A percentile compares a stretch with the other conserved stretches of the same genome.
Evolutionary conservation across 2,329 filamentous ascomycete species (phyloP).

Genomic region (Talaromyces sp.): DNA sequence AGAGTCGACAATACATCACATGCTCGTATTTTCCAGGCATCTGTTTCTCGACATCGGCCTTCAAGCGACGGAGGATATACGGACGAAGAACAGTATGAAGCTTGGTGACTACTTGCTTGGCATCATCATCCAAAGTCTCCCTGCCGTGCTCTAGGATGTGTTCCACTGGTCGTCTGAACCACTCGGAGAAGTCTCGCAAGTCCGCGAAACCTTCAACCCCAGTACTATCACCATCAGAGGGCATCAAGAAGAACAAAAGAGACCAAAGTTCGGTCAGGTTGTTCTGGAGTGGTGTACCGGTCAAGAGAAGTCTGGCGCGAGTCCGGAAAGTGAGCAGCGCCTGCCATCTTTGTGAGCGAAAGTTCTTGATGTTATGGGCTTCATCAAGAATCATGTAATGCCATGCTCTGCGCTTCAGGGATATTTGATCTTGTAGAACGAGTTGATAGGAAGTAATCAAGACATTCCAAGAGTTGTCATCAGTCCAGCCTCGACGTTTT

Average conservation of each 20-base stretch:
- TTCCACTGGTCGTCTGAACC: slow-evolving; percentile 92
- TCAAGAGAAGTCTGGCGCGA: slow-evolving; percentile 80
- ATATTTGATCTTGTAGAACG: slow-evolving; percentile 88
- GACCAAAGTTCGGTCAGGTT: slow-evolving; percentile 98
- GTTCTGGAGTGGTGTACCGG: slow-evolving; percentile 94
- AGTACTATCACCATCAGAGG: slow-evolving; percentile 71
- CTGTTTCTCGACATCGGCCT: slow-evolving; percentile 97
- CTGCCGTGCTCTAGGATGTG: slow-evolving; percentile 94
- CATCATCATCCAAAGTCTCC: slow-evolving; percentile 92
- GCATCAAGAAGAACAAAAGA: slow-evolving; percentile 93
- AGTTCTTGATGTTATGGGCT: slow-evolving; percentile 99
- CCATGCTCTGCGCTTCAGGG: slow-evolving; percentile 91
- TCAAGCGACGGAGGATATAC: slow-evolving; percentile 85
- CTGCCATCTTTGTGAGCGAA: slow-evolving; percentile 96
- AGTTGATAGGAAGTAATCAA: slow-evolving; percentile 98
- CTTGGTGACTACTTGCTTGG: slow-evolving; percentile 86
- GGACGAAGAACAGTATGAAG: slow-evolving; percentile 92
- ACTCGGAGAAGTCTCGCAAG: slow-evolving; percentile 92
- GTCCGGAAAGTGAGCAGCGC: slow-evolving; percentile 93
- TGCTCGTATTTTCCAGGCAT: slow-evolving; percentile 99
- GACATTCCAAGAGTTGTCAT: slow-evolving; percentile 93
- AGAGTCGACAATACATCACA: slow-evolving; percentile 91
- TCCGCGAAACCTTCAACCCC: slow-evolving; percentile 90
- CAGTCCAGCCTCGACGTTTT: slow-evolving; percentile 91
- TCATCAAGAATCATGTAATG: slow-evolving; percentile 98